A percentile compares a stretch with the other conserved stretches of the same genome.
Evolutionary conservation across 2,329 filamentous ascomycete species (phyloP).

Genomic region (Penicillium sclerotiorum): DNA sequence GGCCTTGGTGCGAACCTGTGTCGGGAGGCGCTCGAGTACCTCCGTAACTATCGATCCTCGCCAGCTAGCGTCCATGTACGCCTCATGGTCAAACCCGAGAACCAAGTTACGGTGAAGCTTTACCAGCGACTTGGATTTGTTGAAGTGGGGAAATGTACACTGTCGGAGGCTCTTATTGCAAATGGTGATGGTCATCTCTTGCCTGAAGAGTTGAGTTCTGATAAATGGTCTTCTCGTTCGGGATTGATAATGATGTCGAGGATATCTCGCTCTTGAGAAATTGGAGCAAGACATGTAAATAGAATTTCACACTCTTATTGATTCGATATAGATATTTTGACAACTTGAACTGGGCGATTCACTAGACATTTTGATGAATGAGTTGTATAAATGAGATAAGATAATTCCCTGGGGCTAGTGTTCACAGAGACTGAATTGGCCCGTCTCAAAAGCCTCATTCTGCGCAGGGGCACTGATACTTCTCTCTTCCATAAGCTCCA

Average conservation of each 20-base stretch:
- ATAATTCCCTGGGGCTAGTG: no score
- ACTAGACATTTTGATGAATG: no score
- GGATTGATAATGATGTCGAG: conserved; percentile 11
- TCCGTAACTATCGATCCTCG: conserved; percentile 10
- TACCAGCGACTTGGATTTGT: conserved; percentile 33
- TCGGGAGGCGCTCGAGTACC: conserved; percentile 29
- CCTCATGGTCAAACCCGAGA: conserved; percentile 34
- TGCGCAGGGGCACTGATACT: conserved; percentile 1
- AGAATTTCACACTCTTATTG: no score
- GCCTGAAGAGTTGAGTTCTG: conserved; percentile 20
- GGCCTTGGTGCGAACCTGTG: conserved; percentile 31
- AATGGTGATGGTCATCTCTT: conserved; percentile 34
- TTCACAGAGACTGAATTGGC: conserved; percentile 15
- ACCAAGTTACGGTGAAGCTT: conserved; percentile 27
- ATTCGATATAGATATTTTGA: background rate
- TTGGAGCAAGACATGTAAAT: no score
- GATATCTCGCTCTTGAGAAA: background rate
- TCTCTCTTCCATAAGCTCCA: conserved; percentile 25
- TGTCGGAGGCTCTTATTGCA: conserved; percentile 31
- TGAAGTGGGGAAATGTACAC: conserved; percentile 29
- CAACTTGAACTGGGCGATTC: no score
- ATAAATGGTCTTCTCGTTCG: conserved; percentile 10
- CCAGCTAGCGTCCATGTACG: conserved; percentile 23
- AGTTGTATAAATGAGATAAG: no score
- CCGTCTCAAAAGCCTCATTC: conserved; percentile 9